These are phyloP conservation scores for Arthonia radiata DNA, from an alignment of 495 filamentous ascomycete species.

Conservation along the genomic window DNA sequence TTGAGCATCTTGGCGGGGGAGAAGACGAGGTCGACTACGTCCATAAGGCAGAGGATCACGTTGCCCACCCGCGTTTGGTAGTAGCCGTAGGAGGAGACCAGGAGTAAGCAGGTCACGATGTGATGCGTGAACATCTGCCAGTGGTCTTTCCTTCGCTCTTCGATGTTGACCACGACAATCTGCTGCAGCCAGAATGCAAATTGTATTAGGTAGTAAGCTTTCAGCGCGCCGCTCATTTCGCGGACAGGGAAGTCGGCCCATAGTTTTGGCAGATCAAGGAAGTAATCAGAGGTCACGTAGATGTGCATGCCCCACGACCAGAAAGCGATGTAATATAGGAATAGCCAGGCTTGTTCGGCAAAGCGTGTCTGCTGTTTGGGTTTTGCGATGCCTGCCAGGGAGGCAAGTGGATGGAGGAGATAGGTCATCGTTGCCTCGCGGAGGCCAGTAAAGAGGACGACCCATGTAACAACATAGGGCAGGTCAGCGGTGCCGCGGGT, in stretches of 20 bases:
- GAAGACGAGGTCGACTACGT: conserved; percentile 69
- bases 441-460: conserved; percentile 63
- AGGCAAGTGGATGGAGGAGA: conserved; percentile 51
- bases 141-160: conserved; percentile 81
- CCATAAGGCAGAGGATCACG: conserved; percentile 77
- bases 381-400: conserved; percentile 37
- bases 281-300: conserved; percentile 52
- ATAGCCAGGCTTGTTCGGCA: conserved; percentile 80
- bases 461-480: conserved; percentile 53
- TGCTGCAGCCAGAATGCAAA: conserved; percentile 88
- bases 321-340: conserved; percentile 53
- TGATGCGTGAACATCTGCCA: conserved; percentile 92
- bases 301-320: conserved; percentile 73
- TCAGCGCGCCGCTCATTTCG: conserved; percentile 44
- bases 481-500: conserved; percentile 54
- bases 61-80: conserved; percentile 69
- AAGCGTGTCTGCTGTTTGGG: conserved; percentile 54
- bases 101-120: conserved; percentile 59
- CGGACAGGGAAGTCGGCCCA: conserved; percentile 68
- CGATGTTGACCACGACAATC: conserved; percentile 80
- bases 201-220: conserved; percentile 81
- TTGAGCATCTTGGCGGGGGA: conserved; percentile 84
- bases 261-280: conserved; percentile 47
- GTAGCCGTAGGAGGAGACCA: conserved; percentile 60
- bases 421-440: conserved; percentile 75